These are phyloP conservation scores for Seiridium cupressi DNA, from an alignment of 2,329 filamentous ascomycete species.

Conservation along the genomic window DNA sequence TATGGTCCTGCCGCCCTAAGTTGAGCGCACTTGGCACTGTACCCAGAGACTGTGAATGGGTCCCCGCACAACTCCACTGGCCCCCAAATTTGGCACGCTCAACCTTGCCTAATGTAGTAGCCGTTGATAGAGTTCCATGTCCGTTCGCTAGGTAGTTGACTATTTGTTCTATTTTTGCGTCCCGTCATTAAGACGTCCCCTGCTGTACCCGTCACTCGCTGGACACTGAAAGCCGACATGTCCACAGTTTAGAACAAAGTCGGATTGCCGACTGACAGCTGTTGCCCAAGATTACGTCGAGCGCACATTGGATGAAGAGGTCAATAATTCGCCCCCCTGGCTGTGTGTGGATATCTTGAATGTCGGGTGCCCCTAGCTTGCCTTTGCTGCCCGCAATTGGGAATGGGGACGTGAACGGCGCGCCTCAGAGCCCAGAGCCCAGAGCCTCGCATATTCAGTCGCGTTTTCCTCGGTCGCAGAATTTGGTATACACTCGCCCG, in stretches of 20 bases:
- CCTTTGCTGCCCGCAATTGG: too few species aligned
- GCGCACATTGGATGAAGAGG: too few species aligned
- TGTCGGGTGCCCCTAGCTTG: too few species aligned
- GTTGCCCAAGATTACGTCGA: too few species aligned
- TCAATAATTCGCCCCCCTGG: too few species aligned
- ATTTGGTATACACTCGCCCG: not conserved
- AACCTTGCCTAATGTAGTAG: not conserved
- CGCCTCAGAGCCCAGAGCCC: not conserved
- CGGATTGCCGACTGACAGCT: too few species aligned
- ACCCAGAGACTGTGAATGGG: not conserved
- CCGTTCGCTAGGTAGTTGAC: not conserved
- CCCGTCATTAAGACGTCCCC: not conserved
- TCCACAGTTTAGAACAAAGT: too few species aligned
- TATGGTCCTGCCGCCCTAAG: too few species aligned
- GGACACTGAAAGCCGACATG: too few species aligned
- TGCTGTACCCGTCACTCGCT: not conserved
- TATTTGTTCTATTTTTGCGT: conserved; percentile 1
- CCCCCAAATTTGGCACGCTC: conserved; percentile 3
- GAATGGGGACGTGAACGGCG: not conserved
- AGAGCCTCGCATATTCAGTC: too few species aligned
- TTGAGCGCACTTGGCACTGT: too few species aligned
- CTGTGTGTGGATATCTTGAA: too few species aligned
- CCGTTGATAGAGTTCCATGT: not conserved
- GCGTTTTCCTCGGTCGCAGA: not conserved
- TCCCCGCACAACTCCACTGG: not conserved